Base-by-base conservation (phyloP, 148 eudicot genomes). In the Spergularia marina region DNA sequence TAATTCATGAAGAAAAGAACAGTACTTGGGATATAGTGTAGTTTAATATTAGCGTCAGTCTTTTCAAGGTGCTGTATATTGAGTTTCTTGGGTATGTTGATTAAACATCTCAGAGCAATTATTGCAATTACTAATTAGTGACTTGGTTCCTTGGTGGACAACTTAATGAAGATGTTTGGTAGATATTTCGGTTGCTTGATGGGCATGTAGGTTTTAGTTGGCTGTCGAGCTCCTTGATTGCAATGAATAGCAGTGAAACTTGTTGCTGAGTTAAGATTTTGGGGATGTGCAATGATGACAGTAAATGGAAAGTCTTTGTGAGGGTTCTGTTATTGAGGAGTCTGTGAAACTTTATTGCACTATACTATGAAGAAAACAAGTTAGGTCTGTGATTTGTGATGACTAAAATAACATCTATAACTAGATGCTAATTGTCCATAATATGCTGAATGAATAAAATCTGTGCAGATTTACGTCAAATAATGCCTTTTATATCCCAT, bases 171-270 rank as follows among this genome's bases (percentile, higher is more conserved):
- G 0, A 36, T 64, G 49, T 49, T 30, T 15, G n/a, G 68, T 34
- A 23, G 25, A 52, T 47, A 23, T 52, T 12, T 13, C 21, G 18
- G 70, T 9, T 67, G 30, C 5, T 47, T 41, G 53, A 53, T 9
- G 47, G 54, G 10, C 70, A 47, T 44, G 30, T 41, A 41, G 30
- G 2, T 52, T 23, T 52, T 52, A 13, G 56, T 53, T 69, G 68
- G 68, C n/a, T 15, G 44, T 36, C 51, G 10, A 34, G 57, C 23
- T 68, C 57, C 12, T 7, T 51, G 56, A 56, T 20, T 52, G 34
- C 39, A 55, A 49, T 68, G 57, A n/a, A 54, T 49, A 51, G 39
- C 12, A 3, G 56, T 68, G 72, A 51, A 68, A 13, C 72, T 68
- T 15, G 56, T 41, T 41, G 8, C 52, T 52, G 55, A 47, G 23